phyloP scores from a whole-genome alignment of 78 protist genomes.

The Planoprotostelium fungivorum region DNA sequence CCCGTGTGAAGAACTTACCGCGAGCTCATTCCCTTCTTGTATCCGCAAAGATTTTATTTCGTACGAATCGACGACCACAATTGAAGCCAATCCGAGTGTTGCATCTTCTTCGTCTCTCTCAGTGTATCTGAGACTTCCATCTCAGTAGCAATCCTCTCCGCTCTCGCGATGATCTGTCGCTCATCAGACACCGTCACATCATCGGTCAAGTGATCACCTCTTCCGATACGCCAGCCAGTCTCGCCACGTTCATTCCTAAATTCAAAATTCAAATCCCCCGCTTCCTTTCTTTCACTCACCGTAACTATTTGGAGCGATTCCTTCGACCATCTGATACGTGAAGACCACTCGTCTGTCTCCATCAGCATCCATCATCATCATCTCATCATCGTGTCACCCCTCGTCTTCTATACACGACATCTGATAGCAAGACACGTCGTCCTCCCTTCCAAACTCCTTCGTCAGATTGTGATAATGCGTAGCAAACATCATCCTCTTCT shows the following conservation, averaged over 20 bases:
- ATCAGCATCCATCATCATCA: not conserved
- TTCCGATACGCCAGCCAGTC: not conserved
- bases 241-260: not conserved
- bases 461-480: constrained; percentile 85
- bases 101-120: no score
- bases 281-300: no score
- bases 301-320: not conserved
- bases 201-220: not conserved
- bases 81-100: no score
- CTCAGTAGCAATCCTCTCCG: not conserved
- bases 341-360: not conserved
- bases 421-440: constrained; percentile 43
- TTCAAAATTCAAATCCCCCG: no score
- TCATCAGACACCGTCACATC: not conserved
- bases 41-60: no score
- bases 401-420: constrained; percentile 70
- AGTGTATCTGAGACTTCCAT: no score
- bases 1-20: no score
- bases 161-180: not conserved
- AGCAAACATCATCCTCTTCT: constrained; percentile 68
- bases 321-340: not conserved
- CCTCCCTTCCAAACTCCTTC: constrained; percentile 26
- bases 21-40: no score
- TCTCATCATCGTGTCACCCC: no score
- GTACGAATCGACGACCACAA: no score